Conservation (phyloP, 768 basidiomycete species). For the Trametes gibbosa region DNA sequence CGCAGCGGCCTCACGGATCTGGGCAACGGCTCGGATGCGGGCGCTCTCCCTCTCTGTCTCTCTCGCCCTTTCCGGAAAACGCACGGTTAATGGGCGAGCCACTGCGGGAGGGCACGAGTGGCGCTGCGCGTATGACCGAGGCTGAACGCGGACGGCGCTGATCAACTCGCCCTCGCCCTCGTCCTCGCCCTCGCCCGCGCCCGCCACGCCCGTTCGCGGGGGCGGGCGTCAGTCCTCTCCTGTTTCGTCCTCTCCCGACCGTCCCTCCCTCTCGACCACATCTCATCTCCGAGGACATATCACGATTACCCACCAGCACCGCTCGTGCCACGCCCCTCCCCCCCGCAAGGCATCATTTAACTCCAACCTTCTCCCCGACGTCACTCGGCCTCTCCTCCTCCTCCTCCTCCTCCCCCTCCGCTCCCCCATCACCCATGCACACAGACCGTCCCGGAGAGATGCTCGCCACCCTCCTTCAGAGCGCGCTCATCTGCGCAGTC, state of each 20-base stretch:
- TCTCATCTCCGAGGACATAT: conserved; percentile 18
- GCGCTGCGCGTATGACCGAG: not conserved
- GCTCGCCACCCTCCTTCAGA: conserved; percentile 13
- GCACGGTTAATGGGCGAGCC: conserved; percentile 6
- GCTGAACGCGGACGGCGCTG: not conserved
- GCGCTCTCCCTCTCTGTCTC: not conserved
- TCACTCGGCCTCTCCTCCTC: conserved; percentile 2
- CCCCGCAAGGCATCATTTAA: conserved; percentile 8
- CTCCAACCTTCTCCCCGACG: not conserved
- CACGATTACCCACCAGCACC: conserved; percentile 3
- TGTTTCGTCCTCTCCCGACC: not conserved
- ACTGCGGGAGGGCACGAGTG: not conserved
- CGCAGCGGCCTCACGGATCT: not conserved
- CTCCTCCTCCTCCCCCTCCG: conserved; percentile 5
- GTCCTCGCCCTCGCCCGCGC: too few relatives aligned
- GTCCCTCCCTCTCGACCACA: not conserved
- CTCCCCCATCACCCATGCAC: conserved; percentile 1
- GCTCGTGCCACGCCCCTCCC: conserved; percentile 7
- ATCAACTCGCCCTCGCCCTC: conserved; percentile 10
- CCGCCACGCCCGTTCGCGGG: not conserved
- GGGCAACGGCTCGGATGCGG: not conserved
- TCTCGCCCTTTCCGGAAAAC: conserved; percentile 1
- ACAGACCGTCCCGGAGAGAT: conserved; percentile 5
- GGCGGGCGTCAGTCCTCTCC: conserved; percentile 1
- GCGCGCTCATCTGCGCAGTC: conserved; percentile 13